phyloP scores from a whole-genome alignment of 495 filamentous ascomycete genomes.

The Aspergillus olivimuriae region DNA sequence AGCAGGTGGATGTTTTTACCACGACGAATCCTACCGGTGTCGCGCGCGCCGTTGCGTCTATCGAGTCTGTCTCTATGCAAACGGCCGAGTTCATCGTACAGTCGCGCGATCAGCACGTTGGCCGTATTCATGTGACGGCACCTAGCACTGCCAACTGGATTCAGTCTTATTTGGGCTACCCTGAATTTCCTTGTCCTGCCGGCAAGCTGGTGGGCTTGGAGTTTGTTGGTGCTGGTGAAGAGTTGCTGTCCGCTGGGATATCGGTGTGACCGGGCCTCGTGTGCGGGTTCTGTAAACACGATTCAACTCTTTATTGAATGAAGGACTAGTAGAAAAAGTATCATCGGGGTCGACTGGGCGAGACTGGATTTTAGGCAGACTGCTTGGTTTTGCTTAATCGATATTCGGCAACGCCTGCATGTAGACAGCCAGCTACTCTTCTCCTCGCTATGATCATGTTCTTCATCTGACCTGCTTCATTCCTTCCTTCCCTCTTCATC shows the following conservation, averaged over 20 bases:
- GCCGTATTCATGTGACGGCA: slow-evolving; percentile 1
- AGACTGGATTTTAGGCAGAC: too few species aligned
- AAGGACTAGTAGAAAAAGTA: too few species aligned
- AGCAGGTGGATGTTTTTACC: slow-evolving; percentile 10
- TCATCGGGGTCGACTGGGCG: too few species aligned
- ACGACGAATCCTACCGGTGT: slow-evolving; percentile 2
- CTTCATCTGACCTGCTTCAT: neutral
- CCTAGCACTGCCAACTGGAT: slow-evolving; percentile 9
- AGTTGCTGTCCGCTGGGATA: slow-evolving; percentile 12
- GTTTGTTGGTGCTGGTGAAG: slow-evolving; percentile 11
- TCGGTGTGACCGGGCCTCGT: slow-evolving; percentile 8
- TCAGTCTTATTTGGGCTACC: slow-evolving; percentile 4
- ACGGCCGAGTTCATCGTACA: slow-evolving; percentile 2
- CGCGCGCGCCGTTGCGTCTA: neutral
- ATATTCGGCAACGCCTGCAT: too few species aligned
- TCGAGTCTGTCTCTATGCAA: neutral
- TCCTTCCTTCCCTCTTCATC: neutral
- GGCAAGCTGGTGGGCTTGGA: slow-evolving; percentile 10
- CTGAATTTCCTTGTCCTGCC: slow-evolving; percentile 8
- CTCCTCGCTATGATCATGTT: too few species aligned
- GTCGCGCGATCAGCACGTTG: slow-evolving; percentile 6
- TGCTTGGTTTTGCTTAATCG: too few species aligned
- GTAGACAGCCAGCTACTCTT: too few species aligned
- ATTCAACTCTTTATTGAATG: too few species aligned
- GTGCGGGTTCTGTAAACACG: slow-evolving; percentile 4